These are phyloP conservation scores for Xylaria sp. DNA, from an alignment of 2,329 filamentous ascomycete species.

Conservation along the genomic window DNA sequence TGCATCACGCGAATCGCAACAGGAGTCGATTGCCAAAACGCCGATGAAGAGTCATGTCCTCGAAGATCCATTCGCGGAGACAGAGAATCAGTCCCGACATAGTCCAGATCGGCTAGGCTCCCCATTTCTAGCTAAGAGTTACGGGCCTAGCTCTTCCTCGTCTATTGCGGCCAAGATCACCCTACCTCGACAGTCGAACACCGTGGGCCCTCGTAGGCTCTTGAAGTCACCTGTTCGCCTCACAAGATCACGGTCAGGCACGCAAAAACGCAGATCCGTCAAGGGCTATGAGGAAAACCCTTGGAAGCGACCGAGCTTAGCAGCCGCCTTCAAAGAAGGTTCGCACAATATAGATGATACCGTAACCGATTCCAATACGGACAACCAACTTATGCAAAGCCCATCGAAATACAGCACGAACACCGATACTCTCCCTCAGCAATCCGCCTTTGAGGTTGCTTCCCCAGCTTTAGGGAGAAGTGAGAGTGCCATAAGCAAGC, in stretches of 20 bases:
- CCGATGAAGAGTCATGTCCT: neutral
- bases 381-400: neutral
- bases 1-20: neutral
- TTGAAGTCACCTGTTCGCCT: conserved; percentile 61
- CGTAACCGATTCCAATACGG: neutral
- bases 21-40: neutral
- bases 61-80: conserved; percentile 6
- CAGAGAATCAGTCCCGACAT: neutral
- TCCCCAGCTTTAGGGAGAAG: neutral
- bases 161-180: conserved; percentile 50
- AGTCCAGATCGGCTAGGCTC: conserved; percentile 53
- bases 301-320: conserved; percentile 61
- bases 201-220: conserved; percentile 54
- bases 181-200: conserved; percentile 52
- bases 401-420: neutral
- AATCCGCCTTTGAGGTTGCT: neutral
- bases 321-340: conserved; percentile 51
- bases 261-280: conserved; percentile 60
- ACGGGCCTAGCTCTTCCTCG: conserved; percentile 65
- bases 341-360: conserved; percentile 23
- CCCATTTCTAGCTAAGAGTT: conserved; percentile 63
- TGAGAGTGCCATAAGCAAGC: neutral
- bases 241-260: conserved; percentile 55
- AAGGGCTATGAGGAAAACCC: conserved; percentile 53
- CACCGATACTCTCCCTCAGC: neutral